Percentiles rank a stretch among this genome's conserved stretches.
These are phyloP conservation scores for Prunus armeniaca DNA, from an alignment of 306 rosid species.

Conservation along the genomic window DNA sequence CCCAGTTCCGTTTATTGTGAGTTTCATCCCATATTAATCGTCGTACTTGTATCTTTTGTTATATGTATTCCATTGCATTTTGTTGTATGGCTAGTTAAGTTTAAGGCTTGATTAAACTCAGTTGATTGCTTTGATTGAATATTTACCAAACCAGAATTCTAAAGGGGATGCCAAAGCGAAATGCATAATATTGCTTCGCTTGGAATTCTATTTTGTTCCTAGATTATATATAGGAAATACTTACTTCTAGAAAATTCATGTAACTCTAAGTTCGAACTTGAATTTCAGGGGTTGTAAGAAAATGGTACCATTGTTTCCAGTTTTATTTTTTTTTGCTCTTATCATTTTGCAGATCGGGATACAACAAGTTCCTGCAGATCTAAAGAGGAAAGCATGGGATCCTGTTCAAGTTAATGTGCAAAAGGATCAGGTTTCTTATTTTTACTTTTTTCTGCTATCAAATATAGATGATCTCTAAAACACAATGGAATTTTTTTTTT, in stretches of 20 bases:
- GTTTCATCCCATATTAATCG: constrained; percentile 20
- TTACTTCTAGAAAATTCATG: background rate
- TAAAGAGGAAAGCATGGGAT: constrained; percentile 57
- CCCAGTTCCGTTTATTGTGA: constrained; percentile 94
- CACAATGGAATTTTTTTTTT: background rate
- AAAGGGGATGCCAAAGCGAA: background rate
- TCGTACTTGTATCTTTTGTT: background rate
- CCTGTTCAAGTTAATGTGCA: constrained; percentile 53
- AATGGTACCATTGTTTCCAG: constrained; percentile 11
- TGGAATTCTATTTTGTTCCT: constrained; percentile 5
- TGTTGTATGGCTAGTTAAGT: background rate
- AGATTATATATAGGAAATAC: background rate
- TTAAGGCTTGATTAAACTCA: background rate
- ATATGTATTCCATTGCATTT: background rate
- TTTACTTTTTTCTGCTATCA: background rate
- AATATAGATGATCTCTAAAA: background rate
- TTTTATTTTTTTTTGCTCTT: constrained; percentile 18
- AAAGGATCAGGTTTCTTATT: constrained; percentile 63
- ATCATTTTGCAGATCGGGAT: constrained; percentile 70
- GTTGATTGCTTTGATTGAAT: background rate
- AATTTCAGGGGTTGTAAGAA: background rate
- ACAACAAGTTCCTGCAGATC: constrained; percentile 52
- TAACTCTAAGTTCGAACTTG: background rate
- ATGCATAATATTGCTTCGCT: background rate
- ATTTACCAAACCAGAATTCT: background rate